Evolutionary conservation across 306 rosid genomes (phyloP).

Genomic region (Quercus dentata): DNA sequence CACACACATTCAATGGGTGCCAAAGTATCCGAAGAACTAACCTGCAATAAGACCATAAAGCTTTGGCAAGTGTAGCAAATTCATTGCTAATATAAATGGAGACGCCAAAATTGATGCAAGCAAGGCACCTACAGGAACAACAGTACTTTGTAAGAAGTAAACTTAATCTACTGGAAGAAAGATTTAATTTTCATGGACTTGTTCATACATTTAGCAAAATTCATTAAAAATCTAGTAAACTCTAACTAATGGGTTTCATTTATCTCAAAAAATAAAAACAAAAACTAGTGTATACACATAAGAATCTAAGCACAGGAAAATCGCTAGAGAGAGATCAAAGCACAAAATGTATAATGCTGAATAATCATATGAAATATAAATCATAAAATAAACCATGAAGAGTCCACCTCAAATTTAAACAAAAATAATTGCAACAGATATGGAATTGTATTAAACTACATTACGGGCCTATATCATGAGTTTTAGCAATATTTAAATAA

Average conservation of each 20-base stretch:
- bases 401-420: not conserved
- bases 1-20: not conserved
- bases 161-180: not conserved
- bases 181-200: not conserved
- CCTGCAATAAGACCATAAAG: constrained; percentile 66
- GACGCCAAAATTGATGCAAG: constrained; percentile 63
- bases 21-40: constrained; percentile 25
- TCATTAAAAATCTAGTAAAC: not conserved
- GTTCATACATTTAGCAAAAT: not conserved
- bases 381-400: not conserved
- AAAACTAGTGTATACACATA: not conserved
- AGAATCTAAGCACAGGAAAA: not conserved
- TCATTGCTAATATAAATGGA: constrained; percentile 50
- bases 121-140: constrained; percentile 55
- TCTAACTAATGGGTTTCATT: not conserved
- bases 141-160: not conserved
- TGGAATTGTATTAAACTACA: not conserved
- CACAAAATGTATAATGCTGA: not conserved
- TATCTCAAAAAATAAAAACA: not conserved
- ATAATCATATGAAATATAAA: not conserved
- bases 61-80: constrained; percentile 73
- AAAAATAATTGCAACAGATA: not conserved
- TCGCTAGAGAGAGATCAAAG: constrained; percentile 4
- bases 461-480: not conserved
- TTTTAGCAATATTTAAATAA: not conserved